Base-by-base conservation (phyloP, 1,284 basidiomycete species). In the Cutaneotrichosporon sp. region DNA sequence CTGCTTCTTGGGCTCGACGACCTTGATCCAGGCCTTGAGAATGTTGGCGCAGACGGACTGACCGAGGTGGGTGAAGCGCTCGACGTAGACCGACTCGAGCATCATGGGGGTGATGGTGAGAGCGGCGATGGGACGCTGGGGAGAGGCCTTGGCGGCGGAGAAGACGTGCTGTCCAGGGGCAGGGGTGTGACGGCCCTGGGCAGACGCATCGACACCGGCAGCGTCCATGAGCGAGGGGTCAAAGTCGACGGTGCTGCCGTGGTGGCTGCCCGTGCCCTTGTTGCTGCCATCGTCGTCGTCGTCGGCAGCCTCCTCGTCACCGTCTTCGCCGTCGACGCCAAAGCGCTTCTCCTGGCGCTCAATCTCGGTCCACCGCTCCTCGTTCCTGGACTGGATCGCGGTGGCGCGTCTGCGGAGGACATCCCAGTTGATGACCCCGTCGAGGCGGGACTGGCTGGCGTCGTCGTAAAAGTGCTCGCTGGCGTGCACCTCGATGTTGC, bases 1-100 rank as follows among this genome's bases (percentile, higher is more conserved):
- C 72, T 83, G 82, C 72, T 84, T 84, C 70, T 83, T 82, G 16
- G 83, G 83, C 70, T 85, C 83, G 65, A 84, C 81, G 54, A 83
- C 75, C 70, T 82, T 82, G 72, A 83, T 81, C 82, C 82, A 83
- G 24, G 74, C 80, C 70, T 84, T 84, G 64, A 82, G 82, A 34
- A 85, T 77, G 56, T 81, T 78, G 67, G 84, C 84, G 74, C 82
- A 83, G 9, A 81, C 80, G 42, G 75, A 77, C 70, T 84, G 83
- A 65, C 82, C 82, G 16, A 84, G 73, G 22, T 79, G 75, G 25
- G 71, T 67, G 62, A 80, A 79, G 25, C 68, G 72, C 51, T 70
- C 74, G 72, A 56, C 74, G 72, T 67, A 77, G 67, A 78, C 81
- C 51, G 66, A 63, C 6, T 70, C 68, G 54, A 77, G 67, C 16